These are phyloP conservation scores for Eucalyptus sp. DNA, from an alignment of 345 rosid genomes.

Conservation along the genomic window DNA sequence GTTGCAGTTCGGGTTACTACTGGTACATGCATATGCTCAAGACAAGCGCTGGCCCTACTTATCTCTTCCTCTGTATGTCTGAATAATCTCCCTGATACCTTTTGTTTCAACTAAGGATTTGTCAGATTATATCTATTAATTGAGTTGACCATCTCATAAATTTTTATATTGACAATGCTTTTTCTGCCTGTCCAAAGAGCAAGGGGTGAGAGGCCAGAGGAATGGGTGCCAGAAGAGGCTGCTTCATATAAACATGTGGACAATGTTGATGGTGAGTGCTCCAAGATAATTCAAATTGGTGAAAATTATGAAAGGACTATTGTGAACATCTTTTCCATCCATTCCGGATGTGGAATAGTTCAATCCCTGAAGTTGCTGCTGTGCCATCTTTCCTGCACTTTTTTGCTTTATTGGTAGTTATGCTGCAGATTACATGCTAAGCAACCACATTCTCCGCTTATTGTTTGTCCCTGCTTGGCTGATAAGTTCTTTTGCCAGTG, in stretches of 20 bases:
- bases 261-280: constrained; percentile 20
- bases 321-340: constrained; percentile 83
- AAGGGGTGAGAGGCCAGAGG: constrained; percentile 82
- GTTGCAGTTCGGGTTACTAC: constrained; percentile 62
- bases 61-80: constrained; percentile 71
- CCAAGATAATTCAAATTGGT: constrained; percentile 23
- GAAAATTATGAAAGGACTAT: constrained; percentile 35
- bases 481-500: not conserved
- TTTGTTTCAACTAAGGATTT: not conserved
- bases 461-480: not conserved
- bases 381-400: not conserved
- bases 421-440: not conserved
- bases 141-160: not conserved
- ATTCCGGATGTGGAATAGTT: constrained; percentile 42
- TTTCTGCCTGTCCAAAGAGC: constrained; percentile 20
- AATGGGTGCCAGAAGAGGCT: constrained; percentile 85
- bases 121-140: not conserved
- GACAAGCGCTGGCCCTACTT: constrained; percentile 94
- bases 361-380: not conserved
- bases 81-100: not conserved
- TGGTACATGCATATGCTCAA: constrained; percentile 79
- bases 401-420: not conserved
- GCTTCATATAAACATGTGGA: constrained; percentile 8
- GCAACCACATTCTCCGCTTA: not conserved
- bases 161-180: not conserved